A percentile compares a stretch with the other conserved stretches of the same genome.
Conservation (phyloP, 768 basidiomycete genomes). For the Pleurotus tuoliensis region DNA sequence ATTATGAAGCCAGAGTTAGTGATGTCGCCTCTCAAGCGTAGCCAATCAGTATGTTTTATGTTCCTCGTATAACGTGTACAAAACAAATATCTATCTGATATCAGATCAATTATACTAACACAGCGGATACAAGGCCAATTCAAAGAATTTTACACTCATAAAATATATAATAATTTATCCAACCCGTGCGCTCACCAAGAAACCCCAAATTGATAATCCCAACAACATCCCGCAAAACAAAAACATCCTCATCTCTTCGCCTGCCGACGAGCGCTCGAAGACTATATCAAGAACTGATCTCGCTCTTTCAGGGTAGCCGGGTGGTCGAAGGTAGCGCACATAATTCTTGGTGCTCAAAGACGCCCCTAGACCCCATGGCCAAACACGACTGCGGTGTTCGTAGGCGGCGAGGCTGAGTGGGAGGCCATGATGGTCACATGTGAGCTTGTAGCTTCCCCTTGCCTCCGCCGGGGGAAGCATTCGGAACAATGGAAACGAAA, state of each 20-base stretch:
- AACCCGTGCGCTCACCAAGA: constrained; percentile 11
- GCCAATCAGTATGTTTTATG: too few relatives aligned
- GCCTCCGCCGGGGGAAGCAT: constrained; percentile 40
- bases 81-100: too few relatives aligned
- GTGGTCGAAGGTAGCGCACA: constrained; percentile 36
- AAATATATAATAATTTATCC: not conserved
- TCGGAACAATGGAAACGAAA: constrained; percentile 35
- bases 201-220: constrained; percentile 50
- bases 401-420: constrained; percentile 49
- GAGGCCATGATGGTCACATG: constrained; percentile 61
- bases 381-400: constrained; percentile 43
- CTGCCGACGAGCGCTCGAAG: constrained; percentile 57
- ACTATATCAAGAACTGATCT: constrained; percentile 41
- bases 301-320: constrained; percentile 30
- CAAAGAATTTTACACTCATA: too few relatives aligned
- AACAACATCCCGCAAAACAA: constrained; percentile 48
- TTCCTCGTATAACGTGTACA: too few relatives aligned
- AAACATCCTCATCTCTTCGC: constrained; percentile 65
- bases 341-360: constrained; percentile 32
- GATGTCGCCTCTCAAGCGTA: too few relatives aligned
- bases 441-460: constrained; percentile 54
- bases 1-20: not conserved
- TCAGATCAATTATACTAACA: too few relatives aligned
- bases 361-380: constrained; percentile 47
- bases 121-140: too few relatives aligned